Base-by-base conservation (phyloP, 2,329 filamentous ascomycete genomes). In the Aspergillus japonicus region DNA sequence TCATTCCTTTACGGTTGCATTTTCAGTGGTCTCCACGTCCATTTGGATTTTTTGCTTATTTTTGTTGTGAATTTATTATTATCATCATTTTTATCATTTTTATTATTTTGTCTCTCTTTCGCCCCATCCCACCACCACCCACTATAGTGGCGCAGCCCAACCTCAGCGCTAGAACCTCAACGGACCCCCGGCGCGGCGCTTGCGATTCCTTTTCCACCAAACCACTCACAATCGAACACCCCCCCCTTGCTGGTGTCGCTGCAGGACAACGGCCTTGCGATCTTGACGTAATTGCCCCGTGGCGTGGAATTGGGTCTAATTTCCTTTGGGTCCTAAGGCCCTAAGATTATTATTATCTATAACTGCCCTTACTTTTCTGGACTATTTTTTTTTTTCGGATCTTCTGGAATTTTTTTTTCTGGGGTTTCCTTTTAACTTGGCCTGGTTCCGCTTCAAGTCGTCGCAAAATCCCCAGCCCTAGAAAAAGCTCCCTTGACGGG, bases 221-320 rank as follows among this genome's bases (percentile, higher is more conserved):
- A 35, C 33, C 39, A 44, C 39, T 44, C 39, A 12, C 39, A 44
- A 16, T 44, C 39, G 39, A n/a, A 12, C 39, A 19, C 39, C 16
- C 39, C 39, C 57, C 57, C 31, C 59, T 47, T 59, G 58, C 51
- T 59, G 59, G 59, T 60, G 57, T 58, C 54, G 59, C 64, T 65
- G 62, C 59, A 64, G 58, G 62, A 62, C 62, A 64, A 63, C 62
- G 56, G 59, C 61, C 58, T 58, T 58, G 55, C 59, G 61, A 63
- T 62, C 61, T 62, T 66, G 64, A 66, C 64, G 64, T 66, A 66
- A 66, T 66, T 62, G 60, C 59, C 57, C 56, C 62, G 60, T 63
- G 59, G 58, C 56, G 59, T 64, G 54, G 51, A 53, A 58, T 63
- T 63, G 55, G 60, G 56, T 53, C 50, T 49, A 42, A 50, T 69